Evolutionary conservation across 2,329 filamentous ascomycete species (phyloP).

Genomic region (Elsinoe perseae): DNA sequence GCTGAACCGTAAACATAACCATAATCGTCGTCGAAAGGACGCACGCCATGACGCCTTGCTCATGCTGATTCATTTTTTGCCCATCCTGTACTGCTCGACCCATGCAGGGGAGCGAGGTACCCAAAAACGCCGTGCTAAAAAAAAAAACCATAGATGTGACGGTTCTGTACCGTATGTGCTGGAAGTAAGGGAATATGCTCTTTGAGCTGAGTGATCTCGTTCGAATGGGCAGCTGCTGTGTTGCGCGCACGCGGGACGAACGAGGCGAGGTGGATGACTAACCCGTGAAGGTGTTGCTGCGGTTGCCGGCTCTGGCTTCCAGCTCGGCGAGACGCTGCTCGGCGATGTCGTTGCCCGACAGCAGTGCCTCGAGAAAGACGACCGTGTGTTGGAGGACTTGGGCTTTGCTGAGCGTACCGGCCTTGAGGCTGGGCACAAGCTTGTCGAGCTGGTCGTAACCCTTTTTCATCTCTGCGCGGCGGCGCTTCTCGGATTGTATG

Average conservation of each 20-base stretch:
- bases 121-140: background rate
- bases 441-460: constrained; percentile 74
- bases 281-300: background rate
- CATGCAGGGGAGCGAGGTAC: background rate
- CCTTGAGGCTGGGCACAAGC: constrained; percentile 66
- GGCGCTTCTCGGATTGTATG: constrained; percentile 80
- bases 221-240: constrained; percentile 7
- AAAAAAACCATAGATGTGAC: background rate
- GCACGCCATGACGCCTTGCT: background rate
- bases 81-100: background rate
- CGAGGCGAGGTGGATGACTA: background rate
- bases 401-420: constrained; percentile 75
- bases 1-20: background rate
- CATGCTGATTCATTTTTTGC: too few relatives aligned
- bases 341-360: constrained; percentile 53
- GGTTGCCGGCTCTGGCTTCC: background rate
- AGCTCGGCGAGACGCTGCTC: constrained; percentile 11
- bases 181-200: too few relatives aligned
- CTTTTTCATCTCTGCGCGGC: constrained; percentile 70
- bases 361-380: constrained; percentile 67
- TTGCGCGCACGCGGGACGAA: constrained; percentile 8
- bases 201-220: background rate
- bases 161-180: background rate
- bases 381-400: constrained; percentile 67
- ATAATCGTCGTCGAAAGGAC: too few relatives aligned